Base-by-base conservation (phyloP, 257 asterid genomes). In the Buddleja alternifolia region DNA sequence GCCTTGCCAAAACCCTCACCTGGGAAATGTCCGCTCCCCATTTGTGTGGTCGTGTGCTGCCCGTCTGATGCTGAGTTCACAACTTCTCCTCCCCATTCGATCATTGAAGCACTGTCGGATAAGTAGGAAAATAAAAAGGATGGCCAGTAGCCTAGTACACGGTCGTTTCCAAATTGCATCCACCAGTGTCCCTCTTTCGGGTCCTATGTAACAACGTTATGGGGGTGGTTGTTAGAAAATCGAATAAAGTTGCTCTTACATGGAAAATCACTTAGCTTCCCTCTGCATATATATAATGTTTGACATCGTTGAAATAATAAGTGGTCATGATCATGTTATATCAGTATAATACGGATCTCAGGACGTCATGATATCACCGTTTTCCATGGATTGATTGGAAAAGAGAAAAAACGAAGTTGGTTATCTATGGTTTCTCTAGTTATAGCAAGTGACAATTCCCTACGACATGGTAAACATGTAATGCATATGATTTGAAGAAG, bases 1-100 rank as follows among this genome's bases (percentile, higher is more conserved):
- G 97, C 67, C 66, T 81, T 87, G 0, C 93, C 84, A 17, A 88
- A 91, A 8, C 96, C 97, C 80, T 91, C 97, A 0, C 66, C 82
- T 0, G 97, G 91, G 48, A 91, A 88, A 78, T 85, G 95, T 7
- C 97, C 97, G 63, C 96, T 91, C 2, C 97, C 97, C 97, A 91
- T 91, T 60, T 91, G 91, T 12, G 97, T 91, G 16, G 91, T 88
- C 25, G 97, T 88, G 77, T 91, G 97, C 32, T 77, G 63, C 17
- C 93, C 96, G 39, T 88, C 95, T 0, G 93, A 82, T 17, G 76
- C 78, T 1, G 85, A 76, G 77, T 91, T 91, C 77, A 91, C 96
- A 8, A 91, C 95, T 63, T 91, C 97, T 12, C 97, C 97, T 6
- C 97, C 97, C 97, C 97, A 92, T 74, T 92, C 92, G 23, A 92